These are phyloP conservation scores for Coelastrella sp. DNA, from an alignment of 139 green algal genomes.

Conservation along the genomic window DNA sequence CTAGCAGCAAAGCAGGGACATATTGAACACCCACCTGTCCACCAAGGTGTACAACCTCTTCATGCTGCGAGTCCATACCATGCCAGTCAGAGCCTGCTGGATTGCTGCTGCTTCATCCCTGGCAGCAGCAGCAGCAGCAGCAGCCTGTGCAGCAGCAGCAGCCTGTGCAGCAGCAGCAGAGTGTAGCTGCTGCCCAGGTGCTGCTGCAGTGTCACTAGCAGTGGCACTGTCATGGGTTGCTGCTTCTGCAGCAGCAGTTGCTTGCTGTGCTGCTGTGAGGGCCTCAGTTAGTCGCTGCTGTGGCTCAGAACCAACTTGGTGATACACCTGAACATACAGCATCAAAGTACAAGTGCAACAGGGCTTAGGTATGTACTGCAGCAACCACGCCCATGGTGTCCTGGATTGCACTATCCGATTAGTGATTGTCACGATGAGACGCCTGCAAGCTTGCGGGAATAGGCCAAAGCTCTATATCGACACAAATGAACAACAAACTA, in stretches of 20 bases:
- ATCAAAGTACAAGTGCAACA: not conserved
- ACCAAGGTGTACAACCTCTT: constrained; percentile 90
- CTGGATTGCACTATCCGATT: no score
- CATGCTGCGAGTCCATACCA: constrained; percentile 97
- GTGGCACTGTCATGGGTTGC: not conserved
- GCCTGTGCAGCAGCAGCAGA: constrained; percentile 43
- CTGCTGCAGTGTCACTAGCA: constrained; percentile 25
- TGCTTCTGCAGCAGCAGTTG: constrained; percentile 33
- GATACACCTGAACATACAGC: constrained; percentile 64
- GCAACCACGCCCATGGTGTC: no score
- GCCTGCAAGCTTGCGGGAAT: no score
- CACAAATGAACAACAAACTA: no score
- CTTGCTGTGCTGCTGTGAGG: constrained; percentile 45
- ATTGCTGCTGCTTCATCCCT: constrained; percentile 52
- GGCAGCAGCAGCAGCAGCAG: constrained; percentile 41
- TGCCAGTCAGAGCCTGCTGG: constrained; percentile 59
- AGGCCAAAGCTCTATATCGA: no score
- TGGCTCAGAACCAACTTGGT: constrained; percentile 67
- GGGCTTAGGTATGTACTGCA: no score
- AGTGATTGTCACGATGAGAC: no score
- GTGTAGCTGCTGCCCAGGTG: constrained; percentile 5
- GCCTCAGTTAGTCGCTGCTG: constrained; percentile 61
- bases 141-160: constrained; percentile 45
- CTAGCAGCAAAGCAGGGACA: no score
- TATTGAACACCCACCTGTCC: constrained; percentile 54